A percentile compares a stretch with the other conserved stretches of the same genome.
These are phyloP conservation scores for Stachybotrys echinatus DNA, from an alignment of 2,329 filamentous ascomycete species.

Conservation along the genomic window DNA sequence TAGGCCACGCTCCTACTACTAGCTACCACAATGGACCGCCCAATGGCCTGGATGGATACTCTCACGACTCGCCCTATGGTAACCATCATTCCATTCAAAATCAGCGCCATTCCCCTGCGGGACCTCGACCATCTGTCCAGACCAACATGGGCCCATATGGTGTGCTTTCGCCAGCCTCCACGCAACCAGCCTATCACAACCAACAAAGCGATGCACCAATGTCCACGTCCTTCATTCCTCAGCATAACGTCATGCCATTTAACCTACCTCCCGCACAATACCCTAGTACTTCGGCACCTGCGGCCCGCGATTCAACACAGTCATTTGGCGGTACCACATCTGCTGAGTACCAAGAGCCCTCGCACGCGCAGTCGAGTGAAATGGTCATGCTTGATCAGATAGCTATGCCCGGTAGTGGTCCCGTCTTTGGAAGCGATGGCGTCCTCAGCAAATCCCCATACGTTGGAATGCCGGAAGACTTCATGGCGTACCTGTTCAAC, in stretches of 20 bases:
- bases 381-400: conserved; percentile 60
- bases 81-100: conserved; percentile 11
- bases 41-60: conserved; percentile 36
- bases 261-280: conserved; percentile 58
- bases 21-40: conserved; percentile 17
- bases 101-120: conserved; percentile 29
- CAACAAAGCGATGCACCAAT: conserved; percentile 41
- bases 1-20: conserved; percentile 36
- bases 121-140: conserved; percentile 40
- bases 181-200: conserved; percentile 42
- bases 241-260: conserved; percentile 59
- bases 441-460: conserved; percentile 80
- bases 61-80: conserved; percentile 31
- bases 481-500: conserved; percentile 80
- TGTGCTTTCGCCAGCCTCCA: conserved; percentile 47
- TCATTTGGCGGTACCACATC: conserved; percentile 26
- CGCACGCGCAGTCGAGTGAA: conserved; percentile 41
- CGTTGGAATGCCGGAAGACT: conserved; percentile 77
- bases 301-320: conserved; percentile 26
- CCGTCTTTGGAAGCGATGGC: conserved; percentile 80
- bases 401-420: conserved; percentile 63
- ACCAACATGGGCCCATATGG: conserved; percentile 43
- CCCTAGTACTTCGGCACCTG: conserved; percentile 19
- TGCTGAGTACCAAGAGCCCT: conserved; percentile 41
- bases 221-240: conserved; percentile 46